Evolutionary conservation across 2,329 filamentous ascomycete genomes (phyloP), one percentile per base, ranked within the genome.

Genomic region (Exophiala viscosa): DNA sequence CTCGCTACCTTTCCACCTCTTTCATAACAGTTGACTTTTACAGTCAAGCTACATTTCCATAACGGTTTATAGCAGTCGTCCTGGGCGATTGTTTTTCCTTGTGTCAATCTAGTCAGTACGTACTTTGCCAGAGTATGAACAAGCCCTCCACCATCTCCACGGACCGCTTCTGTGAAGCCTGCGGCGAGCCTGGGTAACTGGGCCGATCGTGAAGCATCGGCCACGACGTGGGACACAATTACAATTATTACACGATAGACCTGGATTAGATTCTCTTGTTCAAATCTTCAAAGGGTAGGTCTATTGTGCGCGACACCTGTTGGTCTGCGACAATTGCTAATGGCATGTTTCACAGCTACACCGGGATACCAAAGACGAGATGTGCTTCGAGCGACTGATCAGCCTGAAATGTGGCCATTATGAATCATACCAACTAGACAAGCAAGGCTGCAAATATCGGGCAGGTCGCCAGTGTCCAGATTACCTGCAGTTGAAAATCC

Each of bases 151-250:
- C 55, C 34, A 60, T 59, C 40, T 48, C 59, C 36, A 60, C 59
- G 38, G 60, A 59, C 51, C 59, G 60, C 52, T 63, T 63, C 61
- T 60, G 58, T 51, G 61, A 63, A 56, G 60, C 58, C 48, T 62
- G 59, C 58, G 60, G 59, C 56, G 60, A 62, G 61, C 61, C 61
- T 59, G 61, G 61, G 50, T 63, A 63, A 62, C 54, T 63, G 51
- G 51, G 50, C 53, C 53, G 56, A 43, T 50, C 45, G 50, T 50
- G 45, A 47, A 45, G 46, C 51, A 45, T 44, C 35, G 38, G 45
- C 41, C 49, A 34, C 45, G 45, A 33, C 40, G 42, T 45, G 45
- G 45, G 28, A 45, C 23, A 44, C n/a, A 40, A 14, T 32, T 14
- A 50, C 23, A 31, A 54, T 9, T 17, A 34, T 17, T 41, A 36